Evolutionary conservation across 78 protist genomes (phyloP).

Genomic region (Polysphondylium violaceum): DNA sequence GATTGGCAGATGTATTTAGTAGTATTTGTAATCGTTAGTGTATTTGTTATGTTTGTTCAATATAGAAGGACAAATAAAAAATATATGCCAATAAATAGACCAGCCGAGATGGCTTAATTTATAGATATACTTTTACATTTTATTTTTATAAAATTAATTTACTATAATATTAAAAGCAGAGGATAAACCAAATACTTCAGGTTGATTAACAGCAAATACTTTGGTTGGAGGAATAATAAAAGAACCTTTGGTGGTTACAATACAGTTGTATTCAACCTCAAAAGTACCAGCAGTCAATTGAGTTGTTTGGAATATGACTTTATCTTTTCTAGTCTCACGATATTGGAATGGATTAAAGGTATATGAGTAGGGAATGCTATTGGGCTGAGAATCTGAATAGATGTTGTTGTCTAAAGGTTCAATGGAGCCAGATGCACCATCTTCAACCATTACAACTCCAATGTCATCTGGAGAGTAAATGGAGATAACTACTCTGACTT

Average conservation of each 20-base stretch:
- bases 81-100: too few species aligned
- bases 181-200: conserved; percentile 72
- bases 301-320: conserved; percentile 45
- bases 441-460: conserved; percentile 41
- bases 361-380: not conserved
- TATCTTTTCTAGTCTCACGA: conserved; percentile 42
- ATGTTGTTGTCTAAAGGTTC: conserved; percentile 67
- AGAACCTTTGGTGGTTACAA: conserved; percentile 45
- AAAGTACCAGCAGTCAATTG: conserved; percentile 44
- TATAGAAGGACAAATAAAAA: too few species aligned
- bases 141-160: not conserved
- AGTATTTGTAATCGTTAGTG: too few species aligned
- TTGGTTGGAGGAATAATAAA: conserved; percentile 69
- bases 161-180: not conserved
- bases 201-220: conserved; percentile 46
- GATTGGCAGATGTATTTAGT: too few species aligned
- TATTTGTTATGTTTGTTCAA: too few species aligned
- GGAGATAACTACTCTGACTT: conserved; percentile 29
- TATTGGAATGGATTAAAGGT: conserved; percentile 32
- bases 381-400: not conserved
- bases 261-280: conserved; percentile 39
- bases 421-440: conserved; percentile 21
- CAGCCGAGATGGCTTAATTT: too few species aligned
- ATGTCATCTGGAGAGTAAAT: conserved; percentile 51
- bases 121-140: too few species aligned